Evolutionary conservation across 257 asterid genomes (phyloP).

Genomic region (Petunia secreta): DNA sequence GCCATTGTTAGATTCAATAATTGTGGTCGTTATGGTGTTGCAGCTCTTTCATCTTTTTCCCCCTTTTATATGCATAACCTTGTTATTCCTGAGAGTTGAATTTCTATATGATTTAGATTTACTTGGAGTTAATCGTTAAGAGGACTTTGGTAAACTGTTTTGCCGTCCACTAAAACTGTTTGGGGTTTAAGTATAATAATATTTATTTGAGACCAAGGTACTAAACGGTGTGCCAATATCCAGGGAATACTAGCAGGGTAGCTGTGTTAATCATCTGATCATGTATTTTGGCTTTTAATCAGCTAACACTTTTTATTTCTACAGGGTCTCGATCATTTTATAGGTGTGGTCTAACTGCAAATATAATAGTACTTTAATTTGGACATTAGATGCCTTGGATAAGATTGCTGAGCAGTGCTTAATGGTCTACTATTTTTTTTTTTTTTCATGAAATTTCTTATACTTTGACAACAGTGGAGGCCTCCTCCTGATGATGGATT

Average conservation of each 20-base stretch:
- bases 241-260: not conserved
- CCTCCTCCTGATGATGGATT: not conserved
- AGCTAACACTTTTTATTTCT: not conserved
- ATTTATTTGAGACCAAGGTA: not conserved
- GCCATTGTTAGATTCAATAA: not conserved
- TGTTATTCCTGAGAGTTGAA: not conserved
- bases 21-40: slow-evolving; percentile 16
- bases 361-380: not conserved
- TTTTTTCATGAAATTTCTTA: not conserved
- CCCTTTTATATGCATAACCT: not conserved
- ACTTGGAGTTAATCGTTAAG: not conserved
- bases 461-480: not conserved
- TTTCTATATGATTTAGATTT: not conserved
- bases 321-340: not conserved
- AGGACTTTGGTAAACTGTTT: not conserved
- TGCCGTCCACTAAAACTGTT: not conserved
- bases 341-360: not conserved
- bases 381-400: not conserved
- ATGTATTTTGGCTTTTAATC: not conserved
- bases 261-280: not conserved
- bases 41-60: not conserved
- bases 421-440: not conserved
- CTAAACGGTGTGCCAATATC: not conserved
- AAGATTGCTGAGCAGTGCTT: not conserved
- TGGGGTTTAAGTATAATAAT: not conserved